A percentile compares a stretch with the other conserved stretches of the same genome.
Evolutionary conservation across 225 moss, liverwort and hornwort species (phyloP).

Genomic region (Thuidium tamariscinum): DNA sequence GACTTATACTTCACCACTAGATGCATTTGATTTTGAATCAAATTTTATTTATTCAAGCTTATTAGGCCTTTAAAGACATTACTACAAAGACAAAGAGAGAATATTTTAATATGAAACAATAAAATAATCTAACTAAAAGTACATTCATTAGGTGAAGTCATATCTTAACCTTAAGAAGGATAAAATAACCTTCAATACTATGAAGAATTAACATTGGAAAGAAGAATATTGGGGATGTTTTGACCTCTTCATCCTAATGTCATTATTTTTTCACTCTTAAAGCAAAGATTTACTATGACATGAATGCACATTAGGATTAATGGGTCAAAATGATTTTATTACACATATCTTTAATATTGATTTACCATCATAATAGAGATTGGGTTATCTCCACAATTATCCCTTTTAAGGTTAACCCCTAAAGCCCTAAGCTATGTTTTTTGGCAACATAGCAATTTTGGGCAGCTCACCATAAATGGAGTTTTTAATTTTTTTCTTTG

Average conservation of each 20-base stretch:
- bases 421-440: too few species aligned
- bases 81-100: background rate
- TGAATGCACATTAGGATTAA: background rate
- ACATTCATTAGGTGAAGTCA: fast-evolving
- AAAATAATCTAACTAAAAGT: background rate
- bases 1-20: fast-evolving
- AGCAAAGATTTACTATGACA: too few species aligned
- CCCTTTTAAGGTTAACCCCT: too few species aligned
- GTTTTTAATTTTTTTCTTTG: too few species aligned
- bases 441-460: too few species aligned
- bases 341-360: background rate
- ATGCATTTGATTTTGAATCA: background rate
- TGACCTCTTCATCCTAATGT: background rate
- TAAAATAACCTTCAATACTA: fast-evolving
- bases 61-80: background rate
- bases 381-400: too few species aligned
- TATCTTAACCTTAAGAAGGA: background rate
- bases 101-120: background rate
- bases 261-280: background rate
- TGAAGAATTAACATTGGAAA: background rate
- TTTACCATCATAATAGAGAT: background rate
- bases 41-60: background rate
- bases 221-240: background rate
- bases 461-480: too few species aligned
- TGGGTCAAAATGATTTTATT: background rate